Evolutionary conservation across 2,329 filamentous ascomycete species (phyloP), one percentile per base, ranked within the genome.

Genomic region (Penicillium vulpinum): DNA sequence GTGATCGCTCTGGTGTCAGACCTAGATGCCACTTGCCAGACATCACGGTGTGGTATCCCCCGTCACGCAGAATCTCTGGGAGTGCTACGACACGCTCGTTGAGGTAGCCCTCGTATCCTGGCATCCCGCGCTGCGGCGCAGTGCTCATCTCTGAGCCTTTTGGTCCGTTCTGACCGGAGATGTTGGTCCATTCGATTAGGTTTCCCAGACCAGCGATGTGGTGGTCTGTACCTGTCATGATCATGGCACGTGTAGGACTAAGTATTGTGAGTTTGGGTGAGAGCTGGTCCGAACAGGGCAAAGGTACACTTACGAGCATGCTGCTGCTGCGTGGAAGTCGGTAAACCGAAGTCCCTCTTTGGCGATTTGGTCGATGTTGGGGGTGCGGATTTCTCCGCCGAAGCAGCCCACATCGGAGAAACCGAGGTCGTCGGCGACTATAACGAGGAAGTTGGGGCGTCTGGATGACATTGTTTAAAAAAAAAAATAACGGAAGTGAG

Each of bases 11-110:
- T 0, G 82, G 81, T 0, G 79, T 85, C 13, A 87, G 71, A 0
- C 85, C 85, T 18, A 87, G 71, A 69, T 87, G 84, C 84, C 85
- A 87, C 66, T 88, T 87, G 0, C 85, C 85, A 5, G 82, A 75
- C 80, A 87, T 85, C 5, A 85, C 61, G 1, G 85, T 87, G 47
- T 81, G 76, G 66, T 87, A 87, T 15, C 84, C 85, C 0, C 75
- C 79, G 58, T 86, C 85, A 5, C 75, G 79, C 5, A 87, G 75
- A 2, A 87, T 65, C 67, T 87, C 84, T 2, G 84, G 83, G 15
- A 87, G 71, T 6, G 84, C 80, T 1, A 77, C 85, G 2, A 87
- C 84, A 1, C 78, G 75, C 60, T 84, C 80, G 55, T 87, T 87
- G 33, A 88, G 74, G 62, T 87, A 87, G 0, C 85, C 85, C 67